These are phyloP conservation scores for Schwanniomyces pseudopolymorphus DNA, from an alignment of 805 yeast genomes.

Conservation along the genomic window DNA sequence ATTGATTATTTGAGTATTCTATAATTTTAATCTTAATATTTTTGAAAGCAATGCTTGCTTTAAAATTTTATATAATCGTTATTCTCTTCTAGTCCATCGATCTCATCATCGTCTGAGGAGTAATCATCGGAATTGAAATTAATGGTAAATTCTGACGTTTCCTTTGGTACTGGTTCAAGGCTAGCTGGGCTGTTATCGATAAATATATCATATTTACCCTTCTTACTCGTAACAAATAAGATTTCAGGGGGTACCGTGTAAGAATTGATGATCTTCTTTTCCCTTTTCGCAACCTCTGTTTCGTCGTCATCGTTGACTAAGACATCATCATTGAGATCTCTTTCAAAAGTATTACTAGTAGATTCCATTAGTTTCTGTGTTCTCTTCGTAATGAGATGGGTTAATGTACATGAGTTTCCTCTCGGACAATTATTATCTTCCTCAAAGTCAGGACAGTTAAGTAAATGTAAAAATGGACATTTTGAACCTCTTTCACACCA, in stretches of 20 bases:
- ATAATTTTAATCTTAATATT: neutral
- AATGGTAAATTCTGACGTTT: neutral
- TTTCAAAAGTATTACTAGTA: constrained; percentile 13
- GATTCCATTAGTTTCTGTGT: constrained; percentile 25
- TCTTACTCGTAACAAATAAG: constrained; percentile 18
- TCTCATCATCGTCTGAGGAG: neutral
- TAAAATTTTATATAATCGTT: constrained; percentile 22
- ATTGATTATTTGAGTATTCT: neutral
- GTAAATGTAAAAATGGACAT: constrained; percentile 58
- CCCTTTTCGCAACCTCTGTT: constrained; percentile 8
- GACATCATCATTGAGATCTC: constrained; percentile 16
- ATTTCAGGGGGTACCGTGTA: constrained; percentile 31
- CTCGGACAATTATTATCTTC: constrained; percentile 59
- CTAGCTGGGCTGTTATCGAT: constrained; percentile 15
- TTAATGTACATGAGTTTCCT: constrained; percentile 50
- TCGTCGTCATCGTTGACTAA: constrained; percentile 16
- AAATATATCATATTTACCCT: constrained; percentile 23
- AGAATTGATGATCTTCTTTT: constrained; percentile 23
- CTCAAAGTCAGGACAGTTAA: constrained; percentile 71
- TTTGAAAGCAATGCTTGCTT: constrained; percentile 2
- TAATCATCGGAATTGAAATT: neutral
- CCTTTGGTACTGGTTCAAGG: neutral
- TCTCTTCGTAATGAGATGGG: constrained; percentile 40
- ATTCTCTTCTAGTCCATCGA: constrained; percentile 20
- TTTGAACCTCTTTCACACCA: constrained; percentile 61